Evolutionary conservation across 306 rosid species (phyloP), one percentile per base, ranked within the genome.

Genomic region (Leucaena leucocephala): DNA sequence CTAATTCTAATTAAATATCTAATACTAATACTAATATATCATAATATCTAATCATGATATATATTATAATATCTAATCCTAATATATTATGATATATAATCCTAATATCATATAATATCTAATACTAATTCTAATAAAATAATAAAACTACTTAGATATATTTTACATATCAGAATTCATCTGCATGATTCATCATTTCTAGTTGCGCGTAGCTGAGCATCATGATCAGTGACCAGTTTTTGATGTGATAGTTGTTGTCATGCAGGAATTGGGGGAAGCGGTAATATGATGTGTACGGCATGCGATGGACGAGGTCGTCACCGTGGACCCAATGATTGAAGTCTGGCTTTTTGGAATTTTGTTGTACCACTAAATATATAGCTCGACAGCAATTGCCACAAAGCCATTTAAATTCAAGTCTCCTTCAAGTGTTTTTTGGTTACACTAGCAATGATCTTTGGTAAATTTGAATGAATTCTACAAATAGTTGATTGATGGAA

Each of bases 281-380:
- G 92, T 52, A 90, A 90, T 65, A 83, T 72, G 11, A 83, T 90
- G 94, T 83, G 90, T 71, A 54, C 85, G 17, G 86, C 78, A 59
- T 90, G 94, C 38, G 94, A 91, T 4, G 92, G 94, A 8, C 88
- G 85, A 6, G 89, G 92, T 42, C 89, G 92, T 42, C 89, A 88
- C 82, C 48, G 81, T 43, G 83, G 89, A 63, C 21, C 62, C 21
- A 78, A 45, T 90, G 85, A 83, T 64, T 71, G 3, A 13, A 3
- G 46, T 66, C 71, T 19, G 34, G 67, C 71, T 64, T 54, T 17
- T 11, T 66, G 62, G 69, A 22, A 49, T 69, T 50, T 57, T 72
- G 58, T 80, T 27, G 55, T 27, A 44, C 42, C 59, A 52, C 39
- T 61, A 2, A 15, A 35, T 59, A 49, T 71, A 27, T 46, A 66